Percentiles rank a stretch among this genome's conserved stretches.
These are phyloP conservation scores for Aschersonia sp. DNA, from an alignment of 2,329 filamentous ascomycete species.

Conservation along the genomic window DNA sequence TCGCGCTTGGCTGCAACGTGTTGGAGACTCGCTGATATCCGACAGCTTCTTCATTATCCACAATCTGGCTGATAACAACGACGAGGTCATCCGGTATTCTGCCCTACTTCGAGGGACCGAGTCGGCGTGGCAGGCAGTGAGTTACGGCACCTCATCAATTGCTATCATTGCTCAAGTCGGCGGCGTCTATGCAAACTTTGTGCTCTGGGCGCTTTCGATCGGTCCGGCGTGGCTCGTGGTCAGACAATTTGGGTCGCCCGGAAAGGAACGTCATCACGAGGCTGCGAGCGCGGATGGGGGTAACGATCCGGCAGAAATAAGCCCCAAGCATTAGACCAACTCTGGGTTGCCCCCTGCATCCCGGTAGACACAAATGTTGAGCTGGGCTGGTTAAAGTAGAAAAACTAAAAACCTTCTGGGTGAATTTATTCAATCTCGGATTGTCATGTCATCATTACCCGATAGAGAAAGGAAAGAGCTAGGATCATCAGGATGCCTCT, in stretches of 20 bases:
- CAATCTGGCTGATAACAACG: conserved; percentile 44
- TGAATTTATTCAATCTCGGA: too few relatives aligned
- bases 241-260: conserved; percentile 19
- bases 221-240: conserved; percentile 54
- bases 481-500: too few relatives aligned
- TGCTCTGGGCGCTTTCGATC: conserved; percentile 48
- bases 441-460: too few relatives aligned
- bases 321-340: too few relatives aligned
- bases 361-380: too few relatives aligned
- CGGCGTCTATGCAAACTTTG: conserved; percentile 56
- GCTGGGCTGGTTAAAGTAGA: too few relatives aligned
- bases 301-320: background rate
- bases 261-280: background rate
- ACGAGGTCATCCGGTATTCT: conserved; percentile 53
- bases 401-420: too few relatives aligned
- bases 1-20: background rate
- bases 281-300: background rate
- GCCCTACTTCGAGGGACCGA: conserved; percentile 56
- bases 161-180: conserved; percentile 49
- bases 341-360: too few relatives aligned
- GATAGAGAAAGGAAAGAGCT: too few relatives aligned
- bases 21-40: background rate
- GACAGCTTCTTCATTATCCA: conserved; percentile 51
- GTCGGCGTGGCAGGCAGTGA: conserved; percentile 58
- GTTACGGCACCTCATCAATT: conserved; percentile 52